A percentile compares a stretch with the other conserved stretches of the same genome.
Evolutionary conservation across 805 yeast species (phyloP).

Genomic region (Metschnikowia anglica): DNA sequence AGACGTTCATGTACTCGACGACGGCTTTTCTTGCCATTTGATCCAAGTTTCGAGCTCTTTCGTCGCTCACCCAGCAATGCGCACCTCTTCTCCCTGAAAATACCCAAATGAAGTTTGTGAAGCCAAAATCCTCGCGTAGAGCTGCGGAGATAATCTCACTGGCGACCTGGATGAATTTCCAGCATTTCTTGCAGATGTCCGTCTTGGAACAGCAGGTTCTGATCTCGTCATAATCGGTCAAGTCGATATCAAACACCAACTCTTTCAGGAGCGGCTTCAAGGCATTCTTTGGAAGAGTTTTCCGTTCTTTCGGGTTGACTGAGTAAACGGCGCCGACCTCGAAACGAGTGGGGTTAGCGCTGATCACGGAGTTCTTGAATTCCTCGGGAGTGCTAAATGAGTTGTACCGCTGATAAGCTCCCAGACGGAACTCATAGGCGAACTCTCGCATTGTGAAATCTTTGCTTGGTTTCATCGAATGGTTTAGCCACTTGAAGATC

Average conservation of each 20-base stretch:
- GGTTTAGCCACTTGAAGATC: slow-evolving; percentile 87
- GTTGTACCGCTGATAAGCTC: slow-evolving; percentile 87
- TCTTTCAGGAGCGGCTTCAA: slow-evolving; percentile 84
- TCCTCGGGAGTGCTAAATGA: slow-evolving; percentile 67
- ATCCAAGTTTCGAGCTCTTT: slow-evolving; percentile 69
- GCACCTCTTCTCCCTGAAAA: slow-evolving; percentile 99
- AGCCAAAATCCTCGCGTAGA: slow-evolving; percentile 85
- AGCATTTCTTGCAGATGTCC: slow-evolving; percentile 81
- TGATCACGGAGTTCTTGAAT: slow-evolving; percentile 73
- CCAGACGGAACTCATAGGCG: slow-evolving; percentile 85
- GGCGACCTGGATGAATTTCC: slow-evolving; percentile 89
- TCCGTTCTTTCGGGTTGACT: slow-evolving; percentile 83
- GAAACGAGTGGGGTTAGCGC: slow-evolving; percentile 81
- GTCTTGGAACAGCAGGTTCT: slow-evolving; percentile 93
- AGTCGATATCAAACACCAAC: slow-evolving; percentile 93
- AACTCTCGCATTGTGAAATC: slow-evolving; percentile 90
- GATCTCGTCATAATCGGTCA: slow-evolving; percentile 92
- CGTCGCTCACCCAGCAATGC: slow-evolving; percentile 96
- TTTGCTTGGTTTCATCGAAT: slow-evolving; percentile 68
- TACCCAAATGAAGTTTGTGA: slow-evolving; percentile 84
- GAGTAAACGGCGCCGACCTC: slow-evolving; percentile 93
- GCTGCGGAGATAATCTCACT: slow-evolving; percentile 70
- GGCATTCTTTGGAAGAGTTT: slow-evolving; percentile 68
- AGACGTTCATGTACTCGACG: slow-evolving; percentile 79
- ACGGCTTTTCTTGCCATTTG: slow-evolving; percentile 76